Base-by-base conservation (phyloP, 257 asterid species). In the Dorcoceras hygrometricum region DNA sequence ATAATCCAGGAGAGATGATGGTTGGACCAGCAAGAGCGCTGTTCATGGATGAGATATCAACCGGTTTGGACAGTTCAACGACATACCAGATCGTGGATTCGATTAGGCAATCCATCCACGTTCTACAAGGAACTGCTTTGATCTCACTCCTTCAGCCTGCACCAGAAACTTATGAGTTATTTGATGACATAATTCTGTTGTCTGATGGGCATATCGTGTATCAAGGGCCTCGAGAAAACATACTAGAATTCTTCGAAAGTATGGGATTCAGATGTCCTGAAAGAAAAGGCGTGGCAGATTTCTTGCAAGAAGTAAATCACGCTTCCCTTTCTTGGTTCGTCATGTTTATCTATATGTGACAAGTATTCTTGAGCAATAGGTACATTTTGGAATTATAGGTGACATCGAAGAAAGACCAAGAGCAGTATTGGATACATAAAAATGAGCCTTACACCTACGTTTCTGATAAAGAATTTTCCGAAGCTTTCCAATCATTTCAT, bases 21-120 rank as follows among this genome's bases (percentile, higher is more conserved):
- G 97, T 92, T 36, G 98, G 98, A 74, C 95, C 96, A 25, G 85
- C 96, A 62, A 80, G 90, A 80, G 97, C 89, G 3, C 78, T 92
- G 34, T 86, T 92, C 39, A 92, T 92, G 98, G 98, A 92, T 63
- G 98, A 92, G 85, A 89, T 92, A 79, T 92, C 98, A 2, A 92
- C 95, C 4, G 98, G 98, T 48, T 76, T 92, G 78, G 98, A 92
- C 43, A 87, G 95, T 65, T 92, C 98, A 19, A 92, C 98, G 6
- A 89, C 98, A 12, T 89, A 78, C 59, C 91, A 84, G 71, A 89
- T 92, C 8, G 95, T 89, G 63, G 87, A 92, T 62, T 86, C 96
- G 1, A 82, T 92, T 39, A 79, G 79, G 71, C 96, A 89, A 59
- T 83, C 86, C 39, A 84, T 92, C 75, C 96, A 92, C 77, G 80